Evolutionary conservation across 768 basidiomycete genomes (phyloP).

Genomic region (Trametes elegans): DNA sequence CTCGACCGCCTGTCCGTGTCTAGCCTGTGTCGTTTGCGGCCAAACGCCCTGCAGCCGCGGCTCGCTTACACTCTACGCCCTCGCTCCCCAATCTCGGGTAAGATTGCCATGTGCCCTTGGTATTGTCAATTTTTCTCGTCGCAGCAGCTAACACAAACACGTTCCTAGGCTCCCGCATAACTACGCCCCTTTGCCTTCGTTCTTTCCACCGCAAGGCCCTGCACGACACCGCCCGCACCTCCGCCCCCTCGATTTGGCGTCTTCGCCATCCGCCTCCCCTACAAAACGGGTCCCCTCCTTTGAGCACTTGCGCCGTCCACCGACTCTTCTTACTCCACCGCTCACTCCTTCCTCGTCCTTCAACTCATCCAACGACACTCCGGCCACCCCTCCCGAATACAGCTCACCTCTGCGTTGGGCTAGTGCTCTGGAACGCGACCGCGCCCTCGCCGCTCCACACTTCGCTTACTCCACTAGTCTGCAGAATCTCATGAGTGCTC

Average conservation of each 20-base stretch:
- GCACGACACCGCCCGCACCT: conserved; percentile 30
- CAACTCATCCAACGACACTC: conserved; percentile 35
- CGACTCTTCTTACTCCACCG: conserved; percentile 59
- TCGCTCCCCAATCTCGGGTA: conserved; percentile 72
- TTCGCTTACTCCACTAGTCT: conserved; percentile 9
- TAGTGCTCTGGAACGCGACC: conserved; percentile 7
- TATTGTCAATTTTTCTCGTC: not conserved
- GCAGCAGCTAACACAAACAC: not conserved
- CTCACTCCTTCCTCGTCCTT: conserved; percentile 66
- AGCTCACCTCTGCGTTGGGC: conserved; percentile 20
- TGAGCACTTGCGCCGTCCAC: conserved; percentile 24
- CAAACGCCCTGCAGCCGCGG: conserved; percentile 14
- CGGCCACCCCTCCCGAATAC: conserved; percentile 22
- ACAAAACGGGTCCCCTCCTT: conserved; percentile 14
- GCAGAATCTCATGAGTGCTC: conserved; percentile 7
- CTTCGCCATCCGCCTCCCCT: conserved; percentile 22
- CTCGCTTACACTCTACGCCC: conserved; percentile 41
- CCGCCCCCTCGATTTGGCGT: conserved; percentile 35
- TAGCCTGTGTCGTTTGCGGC: conserved; percentile 5
- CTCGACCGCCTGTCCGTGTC: conserved; percentile 6
- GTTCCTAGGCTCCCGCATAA: conserved; percentile 45
- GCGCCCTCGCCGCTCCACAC: not conserved
- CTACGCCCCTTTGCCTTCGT: conserved; percentile 41
- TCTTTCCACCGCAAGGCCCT: conserved; percentile 31
- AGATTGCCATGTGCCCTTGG: too few relatives aligned